Evolutionary conservation across 805 yeast genomes (phyloP).

Genomic region (Kluyveromyces wickerhamii): DNA sequence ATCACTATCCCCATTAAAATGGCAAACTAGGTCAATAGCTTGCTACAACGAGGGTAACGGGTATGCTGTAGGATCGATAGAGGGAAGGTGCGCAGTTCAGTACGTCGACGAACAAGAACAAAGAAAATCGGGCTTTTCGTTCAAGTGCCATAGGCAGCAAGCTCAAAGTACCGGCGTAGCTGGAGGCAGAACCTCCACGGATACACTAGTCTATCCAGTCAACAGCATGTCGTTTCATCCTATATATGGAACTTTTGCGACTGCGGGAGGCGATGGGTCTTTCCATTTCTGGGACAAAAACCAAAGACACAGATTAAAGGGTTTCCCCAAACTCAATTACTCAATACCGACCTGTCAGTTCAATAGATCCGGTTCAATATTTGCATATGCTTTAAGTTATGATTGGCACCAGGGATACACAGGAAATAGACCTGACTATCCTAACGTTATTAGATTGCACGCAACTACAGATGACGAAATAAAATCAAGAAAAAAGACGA

Average conservation of each 20-base stretch:
- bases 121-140: slow-evolving; percentile 67
- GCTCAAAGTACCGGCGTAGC: slow-evolving; percentile 37
- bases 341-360: slow-evolving; percentile 73
- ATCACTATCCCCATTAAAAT: slow-evolving; percentile 69
- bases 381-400: slow-evolving; percentile 87
- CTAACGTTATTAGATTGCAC: slow-evolving; percentile 73
- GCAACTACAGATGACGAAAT: slow-evolving; percentile 81
- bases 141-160: slow-evolving; percentile 84
- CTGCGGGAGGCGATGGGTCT: slow-evolving; percentile 93
- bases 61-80: slow-evolving; percentile 85
- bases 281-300: slow-evolving; percentile 96
- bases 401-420: slow-evolving; percentile 94
- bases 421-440: slow-evolving; percentile 66
- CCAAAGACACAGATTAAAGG: slow-evolving; percentile 77
- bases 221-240: slow-evolving; percentile 85
- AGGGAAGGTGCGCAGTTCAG: slow-evolving; percentile 93
- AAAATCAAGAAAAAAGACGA: slow-evolving; percentile 38
- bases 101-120: slow-evolving; percentile 81
- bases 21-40: slow-evolving; percentile 75
- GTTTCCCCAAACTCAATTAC: slow-evolving; percentile 58
- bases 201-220: slow-evolving; percentile 66
- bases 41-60: slow-evolving; percentile 93
- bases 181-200: slow-evolving; percentile 39
- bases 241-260: slow-evolving; percentile 78
- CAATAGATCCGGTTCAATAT: slow-evolving; percentile 73